phyloP scores from a whole-genome alignment of 2,329 filamentous ascomycete species.

The Aspergillus luchuensis region DNA sequence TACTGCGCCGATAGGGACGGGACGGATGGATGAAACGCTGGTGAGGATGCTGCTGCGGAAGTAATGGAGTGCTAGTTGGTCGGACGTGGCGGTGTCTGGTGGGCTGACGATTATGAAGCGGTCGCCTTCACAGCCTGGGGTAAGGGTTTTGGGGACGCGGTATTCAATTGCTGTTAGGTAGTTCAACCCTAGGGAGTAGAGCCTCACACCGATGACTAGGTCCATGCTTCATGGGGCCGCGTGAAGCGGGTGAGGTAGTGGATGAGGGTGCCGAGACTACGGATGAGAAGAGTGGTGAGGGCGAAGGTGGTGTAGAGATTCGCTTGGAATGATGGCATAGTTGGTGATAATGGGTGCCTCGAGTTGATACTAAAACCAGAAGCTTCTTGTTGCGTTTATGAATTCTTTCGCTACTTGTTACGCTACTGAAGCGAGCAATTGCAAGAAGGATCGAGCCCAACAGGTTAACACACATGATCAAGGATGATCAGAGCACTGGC shows the following conservation, averaged over 20 bases:
- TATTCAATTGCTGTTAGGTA: background rate
- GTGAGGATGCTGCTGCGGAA: background rate
- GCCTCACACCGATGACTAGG: background rate
- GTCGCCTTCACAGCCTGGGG: background rate
- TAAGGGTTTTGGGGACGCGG: background rate
- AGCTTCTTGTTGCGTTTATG: background rate
- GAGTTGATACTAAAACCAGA: background rate
- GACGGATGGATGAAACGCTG: background rate
- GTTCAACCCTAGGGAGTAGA: background rate
- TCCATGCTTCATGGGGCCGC: background rate
- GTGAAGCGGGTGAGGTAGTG: background rate
- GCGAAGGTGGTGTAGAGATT: background rate
- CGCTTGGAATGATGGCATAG: background rate
- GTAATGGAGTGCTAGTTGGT: background rate
- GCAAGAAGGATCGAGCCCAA: background rate
- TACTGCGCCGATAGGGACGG: background rate
- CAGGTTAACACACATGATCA: no score
- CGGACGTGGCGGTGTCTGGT: background rate
- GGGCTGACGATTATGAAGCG: background rate
- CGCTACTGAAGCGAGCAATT: background rate
- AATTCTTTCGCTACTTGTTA: background rate
- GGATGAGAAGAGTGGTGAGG: background rate
- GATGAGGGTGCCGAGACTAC: background rate
- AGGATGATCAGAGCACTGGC: no score
- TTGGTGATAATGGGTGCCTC: background rate